Evolutionary conservation across 2,329 filamentous ascomycete genomes (phyloP).

Genomic region (Trichoderma simmonsii): DNA sequence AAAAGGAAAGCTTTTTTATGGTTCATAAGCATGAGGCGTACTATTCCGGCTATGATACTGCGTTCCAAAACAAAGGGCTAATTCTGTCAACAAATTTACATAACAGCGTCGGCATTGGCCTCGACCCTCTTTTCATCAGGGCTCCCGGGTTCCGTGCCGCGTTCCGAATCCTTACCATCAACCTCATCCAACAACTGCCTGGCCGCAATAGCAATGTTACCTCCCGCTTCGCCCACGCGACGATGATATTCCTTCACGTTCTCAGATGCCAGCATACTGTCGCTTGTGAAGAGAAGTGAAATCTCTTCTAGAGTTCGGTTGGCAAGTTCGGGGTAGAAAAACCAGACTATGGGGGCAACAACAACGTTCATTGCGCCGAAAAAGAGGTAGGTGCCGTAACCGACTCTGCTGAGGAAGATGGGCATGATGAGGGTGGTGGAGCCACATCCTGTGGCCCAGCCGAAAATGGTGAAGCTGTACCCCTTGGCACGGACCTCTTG

Average conservation of each 20-base stretch:
- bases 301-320: conserved; percentile 29
- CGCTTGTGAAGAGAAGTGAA: conserved; percentile 47
- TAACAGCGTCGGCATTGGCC: conserved; percentile 1
- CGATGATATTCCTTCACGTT: conserved; percentile 39
- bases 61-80: not conserved
- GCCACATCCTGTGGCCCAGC: conserved; percentile 57
- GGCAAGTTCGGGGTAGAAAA: conserved; percentile 31
- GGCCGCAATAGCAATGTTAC: conserved; percentile 24
- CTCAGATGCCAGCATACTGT: conserved; percentile 43
- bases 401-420: conserved; percentile 48
- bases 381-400: conserved; percentile 49
- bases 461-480: conserved; percentile 56
- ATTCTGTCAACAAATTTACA: conserved; percentile 12
- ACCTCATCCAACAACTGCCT: conserved; percentile 25
- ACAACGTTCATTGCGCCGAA: conserved; percentile 50
- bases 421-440: conserved; percentile 52
- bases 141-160: not conserved
- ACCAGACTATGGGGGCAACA: conserved; percentile 48
- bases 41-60: not conserved
- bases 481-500: conserved; percentile 56
- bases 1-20: not conserved
- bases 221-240: conserved; percentile 24
- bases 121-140: conserved; percentile 9
- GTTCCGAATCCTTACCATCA: conserved; percentile 16
- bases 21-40: not conserved